phyloP scores from a whole-genome alignment of 1,139 yeast genomes.

The Diutina rugosa region DNA sequence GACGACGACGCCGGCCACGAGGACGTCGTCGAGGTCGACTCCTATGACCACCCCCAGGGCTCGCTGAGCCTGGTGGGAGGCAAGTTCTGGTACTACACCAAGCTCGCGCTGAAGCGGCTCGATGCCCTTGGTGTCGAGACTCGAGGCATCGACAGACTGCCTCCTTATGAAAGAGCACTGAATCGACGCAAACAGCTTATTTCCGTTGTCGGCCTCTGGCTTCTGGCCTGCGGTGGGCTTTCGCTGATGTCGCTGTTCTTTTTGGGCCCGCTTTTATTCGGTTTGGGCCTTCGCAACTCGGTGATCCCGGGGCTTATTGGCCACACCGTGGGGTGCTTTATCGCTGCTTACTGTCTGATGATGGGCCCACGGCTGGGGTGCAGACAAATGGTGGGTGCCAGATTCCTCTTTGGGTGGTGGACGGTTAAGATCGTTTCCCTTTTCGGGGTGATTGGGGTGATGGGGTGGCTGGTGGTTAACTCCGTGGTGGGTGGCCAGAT shows the following conservation, averaged over 20 bases:
- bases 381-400: slow-evolving; percentile 73
- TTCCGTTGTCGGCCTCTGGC: slow-evolving; percentile 65
- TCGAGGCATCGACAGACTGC: slow-evolving; percentile 69
- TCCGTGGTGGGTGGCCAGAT: slow-evolving; percentile 82
- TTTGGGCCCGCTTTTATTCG: slow-evolving; percentile 60
- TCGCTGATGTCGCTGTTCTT: slow-evolving; percentile 77
- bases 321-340: slow-evolving; percentile 49
- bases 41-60: neutral
- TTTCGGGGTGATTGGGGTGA: slow-evolving; percentile 58
- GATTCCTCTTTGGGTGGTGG: slow-evolving; percentile 77
- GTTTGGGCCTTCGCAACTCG: slow-evolving; percentile 51
- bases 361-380: slow-evolving; percentile 87
- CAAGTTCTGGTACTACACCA: neutral
- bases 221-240: slow-evolving; percentile 74
- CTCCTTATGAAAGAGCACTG: slow-evolving; percentile 54
- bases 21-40: neutral
- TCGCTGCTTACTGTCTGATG: slow-evolving; percentile 71
- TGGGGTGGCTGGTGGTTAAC: slow-evolving; percentile 82
- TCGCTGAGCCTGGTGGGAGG: neutral
- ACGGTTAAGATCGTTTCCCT: slow-evolving; percentile 62
- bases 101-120: slow-evolving; percentile 6
- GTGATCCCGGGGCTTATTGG: slow-evolving; percentile 51
- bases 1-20: neutral
- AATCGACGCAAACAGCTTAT: slow-evolving; percentile 35
- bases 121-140: slow-evolving; percentile 52